Base-by-base conservation (phyloP, 2,329 filamentous ascomycete genomes). In the Cercospora sp. region DNA sequence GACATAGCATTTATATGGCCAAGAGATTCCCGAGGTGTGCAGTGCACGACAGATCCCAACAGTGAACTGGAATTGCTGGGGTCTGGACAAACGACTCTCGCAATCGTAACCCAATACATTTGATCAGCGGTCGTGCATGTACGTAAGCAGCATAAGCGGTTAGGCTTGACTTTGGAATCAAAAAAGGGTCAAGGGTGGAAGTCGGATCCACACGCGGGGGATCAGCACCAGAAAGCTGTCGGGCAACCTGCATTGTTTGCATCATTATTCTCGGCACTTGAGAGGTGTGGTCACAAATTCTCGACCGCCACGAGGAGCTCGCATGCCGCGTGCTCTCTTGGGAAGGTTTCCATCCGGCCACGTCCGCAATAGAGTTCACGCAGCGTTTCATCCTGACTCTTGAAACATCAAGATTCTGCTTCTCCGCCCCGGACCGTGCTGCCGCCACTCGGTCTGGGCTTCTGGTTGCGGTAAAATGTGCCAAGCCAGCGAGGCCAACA, bases 61-160 rank as follows among this genome's bases (percentile, higher is more conserved):
- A 51, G 45, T 2, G 45, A 51, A 51, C 18, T 51, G 45, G 45
- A 51, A 51, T 51, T 51, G 45, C 45, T 34, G 53, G 53, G 13
- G 26, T 58, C 26, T 58, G 53, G 53, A 58, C 53, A 30, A 58
- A 32, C 53, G 26, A 58, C 28, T 24, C 26, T 34, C 53, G 26
- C 30, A 34, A 30, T 58, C 53, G 26, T 34, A 58, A 16, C 30
- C 53, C 26, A n/a, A 32, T 26, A 30, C 53, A 34, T 58, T 21
- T 8, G 53, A 58, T 58, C 53, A 34, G 24, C 53, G 53, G 53
- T 51, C 45, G 45, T 13, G 53, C 53, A 58, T 34, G 53, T 58
- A 34, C 53, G 53, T 58, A 30, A 58, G 53, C 53, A 58, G 30
- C 30, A 34, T 12, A 16, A 26, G 53, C 28, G 53, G 53, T 58